Base-by-base conservation (phyloP, 116 monocot genomes). In the Posidonia oceanica region DNA sequence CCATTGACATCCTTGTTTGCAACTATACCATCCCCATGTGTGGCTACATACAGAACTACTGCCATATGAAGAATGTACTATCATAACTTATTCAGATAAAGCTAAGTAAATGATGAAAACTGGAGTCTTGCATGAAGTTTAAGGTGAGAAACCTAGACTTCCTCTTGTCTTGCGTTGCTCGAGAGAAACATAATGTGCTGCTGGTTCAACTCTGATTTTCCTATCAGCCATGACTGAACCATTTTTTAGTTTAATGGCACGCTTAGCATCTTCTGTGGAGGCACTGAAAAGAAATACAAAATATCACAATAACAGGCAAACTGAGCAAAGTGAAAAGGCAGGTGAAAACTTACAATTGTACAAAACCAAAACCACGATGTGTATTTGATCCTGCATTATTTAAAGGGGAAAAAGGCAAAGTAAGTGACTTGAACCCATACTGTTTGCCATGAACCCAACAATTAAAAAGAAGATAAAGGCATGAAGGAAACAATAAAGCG, bases 171-270 rank as follows among this genome's bases (percentile, higher is more conserved):
- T 69, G 39, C 89, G 91, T 66, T 80, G 74, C 69, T 91, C 80
- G 36, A 65, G 74, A 74, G 96, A 71, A 78, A 76, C 74, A 38
- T 91, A 81, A 59, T 81, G 84, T 77, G 80, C 78, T 76, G 96
- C 96, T 64, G 78, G 81, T 69, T 85, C 84, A 54, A 83, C 84
- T 83, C 84, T 84, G 63, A 96, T 89, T 85, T 83, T 89, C 75
- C 96, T 84, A 74, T 86, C 89, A 64, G 76, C 79, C 54, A 96
- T 75, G 59, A 76, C 38, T 38, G 76, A 81, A 40, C 76, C 82
- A 82, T 85, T 87, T 82, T 96, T 96, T 18, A 86, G 69, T 80
- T 96, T 72, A 83, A 96, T 79, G 65, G 96, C 80, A 74, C 79
- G 86, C 42, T 81, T 79, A 60, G 87, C 91, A 83, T 96, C 91